Percentiles rank a stretch among this genome's conserved stretches.
Conservation (phyloP, 495 filamentous ascomycete genomes). For the Clohesyomyces aquaticus region DNA sequence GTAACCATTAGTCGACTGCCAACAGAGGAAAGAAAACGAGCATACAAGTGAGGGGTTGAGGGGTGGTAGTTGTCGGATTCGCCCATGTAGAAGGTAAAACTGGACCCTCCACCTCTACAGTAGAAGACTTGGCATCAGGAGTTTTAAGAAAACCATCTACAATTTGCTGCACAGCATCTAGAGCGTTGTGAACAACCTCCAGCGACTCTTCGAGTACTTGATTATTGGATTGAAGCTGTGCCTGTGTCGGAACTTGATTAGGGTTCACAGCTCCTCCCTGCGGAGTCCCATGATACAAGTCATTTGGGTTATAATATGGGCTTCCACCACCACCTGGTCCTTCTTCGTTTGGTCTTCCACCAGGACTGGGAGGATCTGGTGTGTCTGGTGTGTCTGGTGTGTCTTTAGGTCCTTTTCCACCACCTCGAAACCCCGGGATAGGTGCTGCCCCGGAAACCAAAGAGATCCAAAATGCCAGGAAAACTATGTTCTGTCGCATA, state of each 20-base stretch:
- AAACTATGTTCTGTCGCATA: too few species aligned
- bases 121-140: not conserved
- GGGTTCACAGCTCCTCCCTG: too few species aligned
- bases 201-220: slow-evolving; percentile 2
- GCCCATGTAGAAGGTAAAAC: not conserved
- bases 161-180: not conserved
- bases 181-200: not conserved
- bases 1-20: slow-evolving; percentile 1
- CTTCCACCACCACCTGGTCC: not conserved
- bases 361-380: too few species aligned
- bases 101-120: not conserved
- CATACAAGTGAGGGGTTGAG: not conserved
- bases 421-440: too few species aligned
- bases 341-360: too few species aligned
- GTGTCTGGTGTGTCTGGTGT: too few species aligned
- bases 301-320: not conserved
- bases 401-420: too few species aligned
- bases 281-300: too few species aligned
- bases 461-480: too few species aligned
- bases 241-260: not conserved
- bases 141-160: not conserved
- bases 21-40: not conserved
- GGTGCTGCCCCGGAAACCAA: too few species aligned
- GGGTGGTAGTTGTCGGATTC: not conserved
- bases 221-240: slow-evolving; percentile 6